phyloP scores from a whole-genome alignment of 1,284 basidiomycete genomes.

The Ganoderma leucocontextum region DNA sequence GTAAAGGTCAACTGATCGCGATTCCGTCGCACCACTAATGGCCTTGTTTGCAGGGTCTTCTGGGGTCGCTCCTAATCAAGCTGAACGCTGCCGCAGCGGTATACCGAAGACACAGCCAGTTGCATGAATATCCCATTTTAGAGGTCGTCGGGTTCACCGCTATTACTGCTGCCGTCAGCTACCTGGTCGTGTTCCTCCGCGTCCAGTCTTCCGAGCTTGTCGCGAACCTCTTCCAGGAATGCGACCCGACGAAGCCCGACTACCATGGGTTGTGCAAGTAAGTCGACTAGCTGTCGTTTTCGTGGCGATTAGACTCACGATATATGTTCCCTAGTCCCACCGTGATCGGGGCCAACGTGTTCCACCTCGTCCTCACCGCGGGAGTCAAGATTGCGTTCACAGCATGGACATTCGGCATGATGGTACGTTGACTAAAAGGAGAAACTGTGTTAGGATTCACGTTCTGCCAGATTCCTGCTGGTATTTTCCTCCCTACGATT shows the following conservation, averaged over 20 bases:
- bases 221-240: slow-evolving; percentile 77
- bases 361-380: slow-evolving; percentile 69
- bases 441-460: background rate
- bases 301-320: slow-evolving; percentile 10
- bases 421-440: slow-evolving; percentile 52
- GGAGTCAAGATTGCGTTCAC: slow-evolving; percentile 68
- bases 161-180: slow-evolving; percentile 73
- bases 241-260: slow-evolving; percentile 68
- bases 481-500: slow-evolving; percentile 79
- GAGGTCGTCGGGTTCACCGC: slow-evolving; percentile 71
- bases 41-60: slow-evolving; percentile 57
- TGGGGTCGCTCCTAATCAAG: slow-evolving; percentile 70
- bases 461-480: slow-evolving; percentile 65
- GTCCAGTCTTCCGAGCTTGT: slow-evolving; percentile 77
- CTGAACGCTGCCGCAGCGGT: slow-evolving; percentile 71
- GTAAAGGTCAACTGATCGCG: background rate
- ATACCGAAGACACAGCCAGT: slow-evolving; percentile 61
- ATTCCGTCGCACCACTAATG: background rate
- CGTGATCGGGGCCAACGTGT: slow-evolving; percentile 72
- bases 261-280: slow-evolving; percentile 82
- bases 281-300: slow-evolving; percentile 34
- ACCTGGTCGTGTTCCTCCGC: slow-evolving; percentile 57
- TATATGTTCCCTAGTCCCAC: slow-evolving; percentile 53
- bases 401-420: slow-evolving; percentile 82
- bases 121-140: slow-evolving; percentile 69